Evolutionary conservation across 2,329 filamentous ascomycete species (phyloP).

Genomic region (Elsinoe ampelina): DNA sequence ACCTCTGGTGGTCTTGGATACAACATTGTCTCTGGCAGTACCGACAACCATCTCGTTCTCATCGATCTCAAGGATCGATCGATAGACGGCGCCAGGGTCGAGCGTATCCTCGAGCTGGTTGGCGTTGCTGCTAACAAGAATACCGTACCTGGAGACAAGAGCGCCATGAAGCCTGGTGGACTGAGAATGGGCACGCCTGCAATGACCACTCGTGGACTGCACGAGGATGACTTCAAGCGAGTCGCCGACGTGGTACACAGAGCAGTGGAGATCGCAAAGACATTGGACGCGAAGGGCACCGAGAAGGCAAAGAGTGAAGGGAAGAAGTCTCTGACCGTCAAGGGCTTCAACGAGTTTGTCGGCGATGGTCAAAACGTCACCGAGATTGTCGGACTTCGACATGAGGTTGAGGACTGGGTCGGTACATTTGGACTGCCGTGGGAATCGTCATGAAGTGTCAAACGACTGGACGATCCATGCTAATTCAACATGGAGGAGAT

Average conservation of each 20-base stretch:
- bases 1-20: conserved; percentile 57
- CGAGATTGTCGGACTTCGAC: conserved; percentile 63
- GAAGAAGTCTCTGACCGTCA: conserved; percentile 57
- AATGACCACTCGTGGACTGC: conserved; percentile 95
- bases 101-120: conserved; percentile 63
- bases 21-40: conserved; percentile 90
- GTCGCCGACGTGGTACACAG: conserved; percentile 19
- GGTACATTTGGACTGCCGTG: conserved; percentile 64
- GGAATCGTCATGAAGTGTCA: conserved; percentile 31
- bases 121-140: conserved; percentile 99
- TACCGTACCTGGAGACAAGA: conserved; percentile 89
- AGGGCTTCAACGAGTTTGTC: conserved; percentile 58
- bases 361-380: conserved; percentile 57
- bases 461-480: not conserved
- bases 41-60: conserved; percentile 95
- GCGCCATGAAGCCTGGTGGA: conserved; percentile 84
- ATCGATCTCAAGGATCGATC: conserved; percentile 82
- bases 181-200: conserved; percentile 90
- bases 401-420: conserved; percentile 71
- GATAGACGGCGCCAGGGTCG: conserved; percentile 62
- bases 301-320: conserved; percentile 59
- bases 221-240: conserved; percentile 54
- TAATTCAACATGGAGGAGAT: not conserved
- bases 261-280: conserved; percentile 66
- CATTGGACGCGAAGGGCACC: conserved; percentile 63